A percentile compares a stretch with the other conserved stretches of the same genome.
These are phyloP conservation scores for Phytophthora nicotianae DNA, from an alignment of 352 stramenopile genomes.

Conservation along the genomic window DNA sequence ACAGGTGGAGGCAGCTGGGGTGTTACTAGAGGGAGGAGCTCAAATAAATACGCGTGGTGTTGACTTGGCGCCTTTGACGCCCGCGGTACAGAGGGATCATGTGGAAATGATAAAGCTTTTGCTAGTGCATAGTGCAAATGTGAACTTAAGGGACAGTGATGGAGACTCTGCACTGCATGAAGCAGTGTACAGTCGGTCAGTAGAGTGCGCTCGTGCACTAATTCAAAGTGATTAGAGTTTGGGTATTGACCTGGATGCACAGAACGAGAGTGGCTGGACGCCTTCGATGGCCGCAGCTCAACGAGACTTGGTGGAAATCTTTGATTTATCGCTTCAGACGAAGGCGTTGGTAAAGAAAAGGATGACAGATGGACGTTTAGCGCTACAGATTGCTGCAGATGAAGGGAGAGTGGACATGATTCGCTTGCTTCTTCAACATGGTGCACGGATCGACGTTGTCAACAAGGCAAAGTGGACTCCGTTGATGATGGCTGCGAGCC, in stretches of 20 bases:
- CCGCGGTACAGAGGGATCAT: slow-evolving; percentile 13
- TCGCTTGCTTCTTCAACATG: slow-evolving; percentile 8
- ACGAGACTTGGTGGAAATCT: slow-evolving; percentile 6
- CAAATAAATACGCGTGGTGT: slow-evolving; percentile 3
- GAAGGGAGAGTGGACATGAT: slow-evolving; percentile 9
- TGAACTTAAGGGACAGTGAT: slow-evolving; percentile 11
- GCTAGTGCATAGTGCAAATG: slow-evolving; percentile 1
- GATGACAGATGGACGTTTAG: slow-evolving; percentile 5
- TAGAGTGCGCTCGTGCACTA: slow-evolving; percentile 1
- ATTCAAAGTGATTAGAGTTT: not conserved
- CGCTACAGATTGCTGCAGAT: slow-evolving; percentile 22
- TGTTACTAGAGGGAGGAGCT: slow-evolving; percentile 1
- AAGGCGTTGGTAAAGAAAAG: not conserved
- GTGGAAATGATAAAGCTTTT: slow-evolving; percentile 17
- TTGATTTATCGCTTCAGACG: slow-evolving; percentile 7
- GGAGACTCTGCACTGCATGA: slow-evolving; percentile 25
- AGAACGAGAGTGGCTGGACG: slow-evolving; percentile 11
- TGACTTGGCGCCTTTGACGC: slow-evolving; percentile 4
- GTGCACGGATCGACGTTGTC: slow-evolving; percentile 4
- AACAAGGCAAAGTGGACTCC: slow-evolving; percentile 1
- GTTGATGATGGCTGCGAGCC: slow-evolving; percentile 18
- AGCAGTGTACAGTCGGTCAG: slow-evolving; percentile 13
- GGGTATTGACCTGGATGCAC: not conserved
- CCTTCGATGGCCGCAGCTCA: slow-evolving; percentile 15
- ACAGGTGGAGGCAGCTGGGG: not conserved